Conservation (phyloP, 169 alveolate genomes). For the Toxoplasma gondii region DNA sequence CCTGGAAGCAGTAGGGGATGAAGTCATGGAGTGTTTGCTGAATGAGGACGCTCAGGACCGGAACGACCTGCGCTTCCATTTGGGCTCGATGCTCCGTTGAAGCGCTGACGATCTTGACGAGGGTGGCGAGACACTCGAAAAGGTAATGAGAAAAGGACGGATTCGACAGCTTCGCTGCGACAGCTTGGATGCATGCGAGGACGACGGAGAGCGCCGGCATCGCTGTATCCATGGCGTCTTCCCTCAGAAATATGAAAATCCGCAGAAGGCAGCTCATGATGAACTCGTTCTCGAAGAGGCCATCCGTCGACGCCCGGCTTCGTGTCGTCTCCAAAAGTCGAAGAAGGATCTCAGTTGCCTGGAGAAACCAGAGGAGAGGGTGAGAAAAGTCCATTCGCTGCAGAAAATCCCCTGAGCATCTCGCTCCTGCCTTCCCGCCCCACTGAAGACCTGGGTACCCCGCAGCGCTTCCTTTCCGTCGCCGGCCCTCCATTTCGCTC, state of each 20-base stretch:
- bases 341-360: conserved; percentile 29
- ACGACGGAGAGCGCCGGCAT: conserved; percentile 42
- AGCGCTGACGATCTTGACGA: conserved; percentile 35
- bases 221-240: background rate
- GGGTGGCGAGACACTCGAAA: conserved; percentile 53
- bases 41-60: conserved; percentile 54
- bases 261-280: conserved; percentile 21
- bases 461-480: too few relatives aligned
- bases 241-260: background rate
- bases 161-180: conserved; percentile 43
- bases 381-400: background rate
- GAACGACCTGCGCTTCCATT: conserved; percentile 48
- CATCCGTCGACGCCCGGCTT: background rate
- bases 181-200: conserved; percentile 42
- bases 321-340: conserved; percentile 4
- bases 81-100: conserved; percentile 35
- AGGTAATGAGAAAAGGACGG: conserved; percentile 53
- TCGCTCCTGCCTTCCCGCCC: too few relatives aligned
- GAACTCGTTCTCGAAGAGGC: conserved; percentile 23
- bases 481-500: too few relatives aligned
- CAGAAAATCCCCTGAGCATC: too few relatives aligned
- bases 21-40: conserved; percentile 53
- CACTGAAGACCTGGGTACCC: too few relatives aligned
- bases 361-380: background rate
- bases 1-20: conserved; percentile 65